Base-by-base conservation (phyloP, 2,329 filamentous ascomycete species). In the Clonostachys chloroleuca region DNA sequence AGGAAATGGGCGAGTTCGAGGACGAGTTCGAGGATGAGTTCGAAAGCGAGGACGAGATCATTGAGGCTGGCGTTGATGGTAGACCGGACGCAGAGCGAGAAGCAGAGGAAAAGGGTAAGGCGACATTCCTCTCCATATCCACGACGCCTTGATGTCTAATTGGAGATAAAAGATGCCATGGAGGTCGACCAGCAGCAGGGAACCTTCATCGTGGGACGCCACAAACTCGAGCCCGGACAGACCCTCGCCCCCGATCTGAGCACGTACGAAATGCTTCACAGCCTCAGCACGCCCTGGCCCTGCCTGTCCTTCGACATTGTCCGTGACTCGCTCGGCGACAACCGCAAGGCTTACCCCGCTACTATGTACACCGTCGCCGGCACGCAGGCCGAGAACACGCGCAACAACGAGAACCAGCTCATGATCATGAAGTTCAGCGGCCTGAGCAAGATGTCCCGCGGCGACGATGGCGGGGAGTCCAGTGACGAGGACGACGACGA, bases 181-280 rank as follows among this genome's bases (percentile, higher is more conserved):
- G 89, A 96, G 40, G 82, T 96, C 45, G 92, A 97, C 69, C 87
- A 49, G 34, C 43, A 45, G 14, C 43, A 92, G 61, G 86, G 88
- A 65, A 95, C 91, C 39, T 99, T 97, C 69, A 96, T 99, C 59
- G 91, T 95, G 55, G 94, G 94, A 53, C 83, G 94, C 60, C 90
- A 91, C 66, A 92, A 94, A 72, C 80, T 97, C 53, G 89, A 90
- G 54, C 85, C 90, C 12, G 92, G 91, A 58, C 91, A 97, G 74
- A 92, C 90, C 6, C 80, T 99, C 48, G 84, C 91, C 5, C 92
- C 94, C 13, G 94, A 99, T 68, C 78, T 89, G 49, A 89, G 88
- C n/a, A 92, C 92, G 6, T 99, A 99, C 73, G 87, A 96, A 65
- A 95, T 99, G 91, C 83, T 99, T 50, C 94, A 99, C 75, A 90